Percentiles rank a stretch among this genome's conserved stretches.
Conservation (phyloP, 2,329 filamentous ascomycete genomes). For the Taxawa tesnikishii region DNA sequence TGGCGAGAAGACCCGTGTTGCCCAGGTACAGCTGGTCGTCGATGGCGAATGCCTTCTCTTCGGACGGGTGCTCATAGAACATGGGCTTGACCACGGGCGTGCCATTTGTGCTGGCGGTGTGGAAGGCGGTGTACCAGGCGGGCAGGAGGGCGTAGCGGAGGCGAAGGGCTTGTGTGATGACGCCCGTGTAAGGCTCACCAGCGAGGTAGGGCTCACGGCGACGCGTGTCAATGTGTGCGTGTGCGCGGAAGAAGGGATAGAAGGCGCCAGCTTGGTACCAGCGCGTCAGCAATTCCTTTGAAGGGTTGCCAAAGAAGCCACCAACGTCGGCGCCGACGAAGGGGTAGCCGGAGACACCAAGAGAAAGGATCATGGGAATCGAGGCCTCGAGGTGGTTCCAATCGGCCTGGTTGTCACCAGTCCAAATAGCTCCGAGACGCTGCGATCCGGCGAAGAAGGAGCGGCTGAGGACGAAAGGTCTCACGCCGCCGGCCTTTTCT, state of each 20-base stretch:
- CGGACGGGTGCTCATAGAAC: slow-evolving; percentile 79
- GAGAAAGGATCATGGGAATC: slow-evolving; percentile 85
- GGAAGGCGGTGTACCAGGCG: slow-evolving; percentile 95
- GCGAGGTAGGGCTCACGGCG: slow-evolving; percentile 86
- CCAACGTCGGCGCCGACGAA: slow-evolving; percentile 94
- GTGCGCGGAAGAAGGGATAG: slow-evolving; percentile 95
- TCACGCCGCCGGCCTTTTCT: slow-evolving; percentile 32
- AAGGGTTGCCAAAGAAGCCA: slow-evolving; percentile 95
- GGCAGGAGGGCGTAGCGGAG: slow-evolving; percentile 83
- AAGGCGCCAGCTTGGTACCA: slow-evolving; percentile 97
- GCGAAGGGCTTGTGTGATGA: slow-evolving; percentile 77
- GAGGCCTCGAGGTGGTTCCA: slow-evolving; percentile 87
- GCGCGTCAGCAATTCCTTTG: slow-evolving; percentile 76
- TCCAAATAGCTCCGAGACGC: slow-evolving; percentile 93
- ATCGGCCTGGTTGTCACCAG: slow-evolving; percentile 87
- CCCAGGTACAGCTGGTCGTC: slow-evolving; percentile 93
- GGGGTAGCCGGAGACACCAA: slow-evolving; percentile 85
- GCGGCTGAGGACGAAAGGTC: slow-evolving; percentile 86
- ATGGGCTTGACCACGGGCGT: slow-evolving; percentile 84
- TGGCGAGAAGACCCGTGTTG: slow-evolving; percentile 77
- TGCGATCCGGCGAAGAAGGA: slow-evolving; percentile 89
- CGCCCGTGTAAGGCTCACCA: slow-evolving; percentile 71
- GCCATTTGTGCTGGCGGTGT: slow-evolving; percentile 70
- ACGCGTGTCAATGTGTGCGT: slow-evolving; percentile 92
- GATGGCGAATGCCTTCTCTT: slow-evolving; percentile 75